Evolutionary conservation across 192 early-diverging fungal genomes (phyloP).

Genomic region (Coemansia sp.): DNA sequence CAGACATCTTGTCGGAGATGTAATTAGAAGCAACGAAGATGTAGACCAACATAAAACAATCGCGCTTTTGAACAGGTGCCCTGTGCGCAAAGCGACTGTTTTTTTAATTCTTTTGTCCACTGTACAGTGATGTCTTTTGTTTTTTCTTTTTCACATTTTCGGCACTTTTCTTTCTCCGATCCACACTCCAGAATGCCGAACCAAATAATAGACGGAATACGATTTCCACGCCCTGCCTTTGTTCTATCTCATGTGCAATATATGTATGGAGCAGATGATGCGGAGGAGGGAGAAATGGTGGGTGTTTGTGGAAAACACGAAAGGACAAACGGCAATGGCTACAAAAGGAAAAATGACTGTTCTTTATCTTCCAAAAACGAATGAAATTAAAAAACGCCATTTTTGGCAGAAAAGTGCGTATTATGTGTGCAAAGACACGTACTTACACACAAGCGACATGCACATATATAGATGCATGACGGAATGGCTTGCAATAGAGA

Average conservation of each 20-base stretch:
- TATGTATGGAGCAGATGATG: conserved; percentile 10
- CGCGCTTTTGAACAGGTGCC: neutral
- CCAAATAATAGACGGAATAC: conserved; percentile 1
- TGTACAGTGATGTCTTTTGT: neutral
- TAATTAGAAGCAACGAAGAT: conserved; percentile 1
- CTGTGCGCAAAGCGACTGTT: neutral
- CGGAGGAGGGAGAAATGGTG: conserved; percentile 6
- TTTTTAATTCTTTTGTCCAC: neutral
- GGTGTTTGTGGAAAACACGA: neutral
- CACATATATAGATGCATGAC: conserved; percentile 4
- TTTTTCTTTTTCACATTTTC: no score
- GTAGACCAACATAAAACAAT: neutral
- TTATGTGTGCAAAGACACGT: neutral
- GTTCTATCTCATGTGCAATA: neutral
- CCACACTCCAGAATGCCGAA: no score
- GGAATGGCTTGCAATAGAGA: neutral
- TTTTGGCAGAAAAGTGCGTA: neutral
- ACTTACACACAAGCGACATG: neutral
- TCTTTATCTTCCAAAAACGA: conserved; percentile 5
- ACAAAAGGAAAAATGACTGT: conserved; percentile 8
- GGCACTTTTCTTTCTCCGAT: no score
- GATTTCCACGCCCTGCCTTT: conserved; percentile 1
- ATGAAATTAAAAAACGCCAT: conserved; percentile 12
- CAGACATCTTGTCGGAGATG: neutral
- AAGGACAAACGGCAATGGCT: neutral